phyloP scores from a whole-genome alignment of 192 early-diverging fungal species.

The Lunasporangiospora selenospora region DNA sequence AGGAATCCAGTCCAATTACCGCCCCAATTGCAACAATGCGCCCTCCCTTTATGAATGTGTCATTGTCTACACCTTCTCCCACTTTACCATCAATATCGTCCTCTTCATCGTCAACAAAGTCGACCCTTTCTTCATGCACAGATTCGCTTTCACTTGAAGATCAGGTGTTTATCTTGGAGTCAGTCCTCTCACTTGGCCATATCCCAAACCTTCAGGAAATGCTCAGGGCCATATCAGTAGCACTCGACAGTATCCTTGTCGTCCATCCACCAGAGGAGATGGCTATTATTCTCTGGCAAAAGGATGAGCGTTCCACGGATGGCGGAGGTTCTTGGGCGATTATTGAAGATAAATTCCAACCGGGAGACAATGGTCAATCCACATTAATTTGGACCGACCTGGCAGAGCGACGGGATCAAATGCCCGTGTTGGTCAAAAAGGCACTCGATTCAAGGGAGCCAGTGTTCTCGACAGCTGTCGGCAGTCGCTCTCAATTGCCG shows the following conservation, averaged over 20 bases:
- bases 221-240: conserved; percentile 26
- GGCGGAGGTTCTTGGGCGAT: conserved; percentile 45
- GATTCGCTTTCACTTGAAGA: conserved; percentile 23
- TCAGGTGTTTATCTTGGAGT: conserved; percentile 33
- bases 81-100: too few species aligned
- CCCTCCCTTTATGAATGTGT: too few species aligned
- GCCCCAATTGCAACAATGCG: too few species aligned
- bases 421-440: conserved; percentile 37
- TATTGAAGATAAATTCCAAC: conserved; percentile 36
- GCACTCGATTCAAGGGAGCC: conserved; percentile 36
- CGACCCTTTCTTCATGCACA: too few species aligned
- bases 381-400: conserved; percentile 35
- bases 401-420: conserved; percentile 42
- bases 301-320: conserved; percentile 21
- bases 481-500: conserved; percentile 40
- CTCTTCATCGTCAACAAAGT: too few species aligned
- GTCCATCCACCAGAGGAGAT: conserved; percentile 46
- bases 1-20: too few species aligned
- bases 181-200: conserved; percentile 17
- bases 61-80: too few species aligned
- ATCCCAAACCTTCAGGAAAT: conserved; percentile 28
- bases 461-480: conserved; percentile 39
- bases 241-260: conserved; percentile 32
- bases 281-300: conserved; percentile 47
- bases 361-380: conserved; percentile 29